Conservation (phyloP, 306 rosid species). For the Bauhinia variegata region DNA sequence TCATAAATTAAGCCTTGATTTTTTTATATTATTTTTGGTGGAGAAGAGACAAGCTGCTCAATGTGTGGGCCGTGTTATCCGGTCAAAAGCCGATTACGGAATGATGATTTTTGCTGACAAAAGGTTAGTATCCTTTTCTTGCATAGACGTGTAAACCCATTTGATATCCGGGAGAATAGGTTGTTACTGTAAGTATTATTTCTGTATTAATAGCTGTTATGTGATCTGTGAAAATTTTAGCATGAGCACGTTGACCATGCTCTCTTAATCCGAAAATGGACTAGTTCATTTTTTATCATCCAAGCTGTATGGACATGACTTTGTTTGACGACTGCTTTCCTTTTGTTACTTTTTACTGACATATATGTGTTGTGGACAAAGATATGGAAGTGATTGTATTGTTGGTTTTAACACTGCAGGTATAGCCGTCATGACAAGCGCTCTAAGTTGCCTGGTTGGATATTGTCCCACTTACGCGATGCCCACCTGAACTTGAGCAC, state of each 20-base stretch:
- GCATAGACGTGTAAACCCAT: neutral
- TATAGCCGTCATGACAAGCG: slow-evolving; percentile 97
- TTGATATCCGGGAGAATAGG: neutral
- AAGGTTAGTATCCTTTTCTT: slow-evolving; percentile 53
- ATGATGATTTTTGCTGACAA: slow-evolving; percentile 99
- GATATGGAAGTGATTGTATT: slow-evolving; percentile 9
- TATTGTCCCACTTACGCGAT: slow-evolving; percentile 85
- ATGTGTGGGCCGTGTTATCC: slow-evolving; percentile 94
- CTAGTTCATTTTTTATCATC: slow-evolving; percentile 1
- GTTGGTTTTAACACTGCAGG: slow-evolving; percentile 50
- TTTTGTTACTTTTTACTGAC: slow-evolving; percentile 16
- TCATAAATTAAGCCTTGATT: neutral
- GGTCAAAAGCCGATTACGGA: slow-evolving; percentile 97
- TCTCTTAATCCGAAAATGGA: slow-evolving; percentile 8
- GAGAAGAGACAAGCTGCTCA: slow-evolving; percentile 97
- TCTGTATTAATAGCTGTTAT: neutral
- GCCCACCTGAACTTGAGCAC: slow-evolving; percentile 96
- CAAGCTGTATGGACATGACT: slow-evolving; percentile 4
- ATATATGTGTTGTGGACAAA: neutral
- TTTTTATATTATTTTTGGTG: slow-evolving; percentile 25
- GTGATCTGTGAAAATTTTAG: too few relatives aligned
- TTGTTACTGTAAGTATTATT: neutral
- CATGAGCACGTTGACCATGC: neutral
- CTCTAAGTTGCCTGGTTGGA: slow-evolving; percentile 95
- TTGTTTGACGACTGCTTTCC: slow-evolving; percentile 8